A percentile compares a stretch with the other conserved stretches of the same genome.
Conservation (phyloP, 345 rosid genomes). For the Diplotaxis tenuifolia region DNA sequence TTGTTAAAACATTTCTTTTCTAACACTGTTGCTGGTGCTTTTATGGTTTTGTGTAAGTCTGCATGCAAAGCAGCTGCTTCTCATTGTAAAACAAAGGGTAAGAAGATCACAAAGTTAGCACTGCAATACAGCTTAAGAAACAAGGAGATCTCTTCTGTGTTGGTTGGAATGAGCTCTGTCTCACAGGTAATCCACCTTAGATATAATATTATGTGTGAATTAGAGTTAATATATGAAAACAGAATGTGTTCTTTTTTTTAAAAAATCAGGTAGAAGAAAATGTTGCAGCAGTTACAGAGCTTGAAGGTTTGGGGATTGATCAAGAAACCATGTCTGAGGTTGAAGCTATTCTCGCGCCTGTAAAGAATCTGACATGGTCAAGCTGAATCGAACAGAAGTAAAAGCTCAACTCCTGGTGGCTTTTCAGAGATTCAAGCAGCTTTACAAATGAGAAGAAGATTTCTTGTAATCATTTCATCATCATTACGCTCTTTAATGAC, state of each 20-base stretch:
- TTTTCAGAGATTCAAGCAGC: conserved; percentile 87
- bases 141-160: conserved; percentile 64
- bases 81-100: conserved; percentile 67
- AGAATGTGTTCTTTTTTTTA: not conserved
- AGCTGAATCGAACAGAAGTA: conserved; percentile 58
- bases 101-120: conserved; percentile 76
- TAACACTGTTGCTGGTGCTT: not conserved
- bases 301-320: conserved; percentile 52
- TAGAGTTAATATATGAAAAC: not conserved
- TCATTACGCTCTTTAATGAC: not conserved
- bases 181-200: too few relatives aligned
- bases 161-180: conserved; percentile 85
- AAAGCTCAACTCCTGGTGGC: conserved; percentile 64
- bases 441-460: conserved; percentile 54
- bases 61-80: conserved; percentile 70
- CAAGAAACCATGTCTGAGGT: conserved; percentile 52
- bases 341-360: conserved; percentile 67
- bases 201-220: conserved; percentile 2
- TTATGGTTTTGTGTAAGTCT: conserved; percentile 41
- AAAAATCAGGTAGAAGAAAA: conserved; percentile 63
- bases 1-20: too few relatives aligned
- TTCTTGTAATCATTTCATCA: conserved; percentile 18
- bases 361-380: conserved; percentile 82
- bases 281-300: conserved; percentile 59
- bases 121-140: conserved; percentile 76